Base-by-base conservation (phyloP, 805 yeast genomes). In the Lipomyces starkeyi region DNA sequence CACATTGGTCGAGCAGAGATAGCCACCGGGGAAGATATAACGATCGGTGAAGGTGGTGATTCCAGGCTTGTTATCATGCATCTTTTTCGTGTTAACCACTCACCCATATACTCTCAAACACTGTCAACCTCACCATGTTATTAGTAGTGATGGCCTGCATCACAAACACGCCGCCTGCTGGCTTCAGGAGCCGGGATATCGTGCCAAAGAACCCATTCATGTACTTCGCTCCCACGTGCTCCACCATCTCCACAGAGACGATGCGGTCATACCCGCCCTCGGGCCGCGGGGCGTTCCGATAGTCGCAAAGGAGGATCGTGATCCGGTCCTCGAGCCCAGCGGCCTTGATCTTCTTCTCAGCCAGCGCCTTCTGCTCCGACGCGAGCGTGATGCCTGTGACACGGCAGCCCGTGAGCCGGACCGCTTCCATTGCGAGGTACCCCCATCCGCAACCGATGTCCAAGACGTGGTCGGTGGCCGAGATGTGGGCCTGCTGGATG, bases 331-430 rank as follows among this genome's bases (percentile, higher is more conserved):
- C 43, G 43, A 37, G 43, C 43, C 43, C 43, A 37, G 43, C 43
- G 11, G 43, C 43, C 43, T 37, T 37, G 43, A 37, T 37, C 43
- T 13, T 37, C 43, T 37, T 37, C 43, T 37, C 43, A 37, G 43
- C 43, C 43, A 37, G 43, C 43, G 43, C 43, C 43, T 37, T 37
- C 43, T 37, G 43, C 43, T 37, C 43, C 43, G 43, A 37, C 43
- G 43, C 43, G 43, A 37, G 43, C 1, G 43, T 37, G 43, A 37
- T 37, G 43, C 43, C 43, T 9, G 43, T 37, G 43, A 37, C 43
- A 13, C 43, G 43, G 43, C 43, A 37, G 43, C 43, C 43, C 17
- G 43, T 37, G 43, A 37, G 13, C 43, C 43, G 43, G 43, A 37
- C 43, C 13, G 43, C 43, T 37, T 37, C 43, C 43, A 37, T 37